phyloP scores from a whole-genome alignment of 306 rosid species.

The Arachis hypogaea region DNA sequence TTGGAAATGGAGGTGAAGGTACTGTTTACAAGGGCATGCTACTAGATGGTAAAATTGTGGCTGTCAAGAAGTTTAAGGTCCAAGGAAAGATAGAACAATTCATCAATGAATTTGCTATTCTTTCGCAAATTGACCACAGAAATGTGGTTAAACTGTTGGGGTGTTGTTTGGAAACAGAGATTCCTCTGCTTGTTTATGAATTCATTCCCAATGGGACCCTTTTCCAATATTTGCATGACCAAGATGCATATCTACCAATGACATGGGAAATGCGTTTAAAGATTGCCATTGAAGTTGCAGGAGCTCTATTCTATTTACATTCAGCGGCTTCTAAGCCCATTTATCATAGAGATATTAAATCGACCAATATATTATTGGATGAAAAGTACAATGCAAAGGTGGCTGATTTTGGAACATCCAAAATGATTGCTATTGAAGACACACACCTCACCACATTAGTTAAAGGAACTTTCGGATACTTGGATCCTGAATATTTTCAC shows the following conservation, averaged over 20 bases:
- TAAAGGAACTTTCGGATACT: slow-evolving; percentile 41
- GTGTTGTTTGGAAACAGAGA: slow-evolving; percentile 40
- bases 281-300: slow-evolving; percentile 35
- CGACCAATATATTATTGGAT: slow-evolving; percentile 43
- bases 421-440: slow-evolving; percentile 35
- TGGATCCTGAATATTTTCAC: slow-evolving; percentile 43
- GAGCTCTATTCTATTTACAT: slow-evolving; percentile 44
- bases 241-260: slow-evolving; percentile 29
- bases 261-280: slow-evolving; percentile 44
- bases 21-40: slow-evolving; percentile 45
- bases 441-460: slow-evolving; percentile 41
- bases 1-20: slow-evolving; percentile 48
- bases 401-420: slow-evolving; percentile 42
- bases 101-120: slow-evolving; percentile 42
- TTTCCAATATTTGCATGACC: slow-evolving; percentile 29
- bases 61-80: slow-evolving; percentile 37
- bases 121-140: slow-evolving; percentile 48
- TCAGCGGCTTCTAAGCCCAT: slow-evolving; percentile 40
- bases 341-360: slow-evolving; percentile 45
- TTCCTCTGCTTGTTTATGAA: slow-evolving; percentile 43
- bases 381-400: slow-evolving; percentile 35
- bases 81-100: slow-evolving; percentile 42
- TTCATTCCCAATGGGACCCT: slow-evolving; percentile 46
- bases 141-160: slow-evolving; percentile 48
- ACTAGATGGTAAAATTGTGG: slow-evolving; percentile 39